Evolutionary conservation across 2,329 filamentous ascomycete species (phyloP), one percentile per base, ranked within the genome.

Genomic region (Phaeomoniella chlamydospora): DNA sequence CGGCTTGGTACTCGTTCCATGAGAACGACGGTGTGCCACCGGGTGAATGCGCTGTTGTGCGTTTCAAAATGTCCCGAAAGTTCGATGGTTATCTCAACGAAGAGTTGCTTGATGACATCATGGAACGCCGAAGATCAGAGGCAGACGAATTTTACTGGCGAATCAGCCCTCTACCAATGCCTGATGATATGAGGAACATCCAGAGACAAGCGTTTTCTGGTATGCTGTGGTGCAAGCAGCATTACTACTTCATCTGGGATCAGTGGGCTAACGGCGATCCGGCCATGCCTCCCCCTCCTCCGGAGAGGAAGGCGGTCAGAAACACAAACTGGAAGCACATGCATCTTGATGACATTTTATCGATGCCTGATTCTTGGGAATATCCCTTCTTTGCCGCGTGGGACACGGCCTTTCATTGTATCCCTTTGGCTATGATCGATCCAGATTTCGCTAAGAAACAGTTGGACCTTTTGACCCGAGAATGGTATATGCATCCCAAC

Each of bases 401-500:
- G 88, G 88, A 96, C 56, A 88, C 82, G 37, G 88, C 87, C 4
- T 96, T 96, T 59, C 90, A 96, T 61, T 94, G 87, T 53, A 94
- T 96, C 47, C 84, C 87, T 0, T 62, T 96, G 41, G 83, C 90
- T 29, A 94, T 96, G 87, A 87, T 96, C 43, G 88, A 96, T 50
- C 90, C 88, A 0, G 88, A 94, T 30, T 94, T 94, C 50, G 87
- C 88, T 37, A 96, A 96, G 72, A 94, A 94, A 65, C 88, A 96
- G 60, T 75, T 96, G 34, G 90, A 96, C 54, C 64, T 96, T 30
- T 88, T 96, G 54, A 96, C 88, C 2, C 73, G 88, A 50, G 90
- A 96, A 63, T 96, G 88, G 90, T 96, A 94, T 65, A 94, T 90
- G 72, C 88, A 96, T 58, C 88, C 88, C 12, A 96, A 96, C 50